Conservation (phyloP, 2,329 filamentous ascomycete genomes). For the Onygenales sp. region DNA sequence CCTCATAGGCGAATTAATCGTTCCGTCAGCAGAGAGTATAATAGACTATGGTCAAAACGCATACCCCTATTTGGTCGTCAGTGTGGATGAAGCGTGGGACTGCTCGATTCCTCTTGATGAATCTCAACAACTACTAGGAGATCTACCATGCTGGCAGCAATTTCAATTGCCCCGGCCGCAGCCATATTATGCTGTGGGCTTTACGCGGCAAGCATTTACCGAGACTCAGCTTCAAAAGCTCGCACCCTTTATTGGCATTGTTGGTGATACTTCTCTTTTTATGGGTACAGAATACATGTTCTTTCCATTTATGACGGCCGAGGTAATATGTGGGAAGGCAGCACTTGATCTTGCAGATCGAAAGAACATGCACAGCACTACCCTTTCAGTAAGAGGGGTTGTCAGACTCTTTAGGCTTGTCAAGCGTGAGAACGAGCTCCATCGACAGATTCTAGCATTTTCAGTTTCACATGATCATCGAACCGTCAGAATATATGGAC, state of each 20-base stretch:
- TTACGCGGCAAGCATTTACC: slow-evolving; percentile 23
- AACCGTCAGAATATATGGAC: slow-evolving; percentile 11
- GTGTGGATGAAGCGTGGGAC: neutral
- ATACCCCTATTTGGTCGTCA: neutral
- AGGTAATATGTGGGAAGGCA: slow-evolving; percentile 16
- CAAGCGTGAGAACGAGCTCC: slow-evolving; percentile 7
- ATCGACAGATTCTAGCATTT: slow-evolving; percentile 12
- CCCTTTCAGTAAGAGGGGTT: slow-evolving; percentile 26
- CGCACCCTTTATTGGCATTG: slow-evolving; percentile 6
- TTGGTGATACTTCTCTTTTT: neutral
- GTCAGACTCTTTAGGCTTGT: slow-evolving; percentile 29
- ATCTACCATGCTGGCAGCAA: neutral
- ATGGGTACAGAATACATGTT: slow-evolving; percentile 7
- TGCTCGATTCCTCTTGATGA: neutral
- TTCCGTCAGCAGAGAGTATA: neutral
- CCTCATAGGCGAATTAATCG: neutral
- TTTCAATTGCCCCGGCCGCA: slow-evolving; percentile 18
- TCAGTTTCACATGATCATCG: slow-evolving; percentile 13
- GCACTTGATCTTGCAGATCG: slow-evolving; percentile 17
- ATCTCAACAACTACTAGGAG: neutral
- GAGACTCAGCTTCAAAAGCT: slow-evolving; percentile 17
- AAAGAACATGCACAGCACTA: slow-evolving; percentile 19
- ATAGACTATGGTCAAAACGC: neutral
- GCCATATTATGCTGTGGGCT: slow-evolving; percentile 28
- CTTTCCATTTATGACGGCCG: slow-evolving; percentile 18